Evolutionary conservation across 2,329 filamentous ascomycete genomes (phyloP).

Genomic region (Neoscytalidium dimidiatum): DNA sequence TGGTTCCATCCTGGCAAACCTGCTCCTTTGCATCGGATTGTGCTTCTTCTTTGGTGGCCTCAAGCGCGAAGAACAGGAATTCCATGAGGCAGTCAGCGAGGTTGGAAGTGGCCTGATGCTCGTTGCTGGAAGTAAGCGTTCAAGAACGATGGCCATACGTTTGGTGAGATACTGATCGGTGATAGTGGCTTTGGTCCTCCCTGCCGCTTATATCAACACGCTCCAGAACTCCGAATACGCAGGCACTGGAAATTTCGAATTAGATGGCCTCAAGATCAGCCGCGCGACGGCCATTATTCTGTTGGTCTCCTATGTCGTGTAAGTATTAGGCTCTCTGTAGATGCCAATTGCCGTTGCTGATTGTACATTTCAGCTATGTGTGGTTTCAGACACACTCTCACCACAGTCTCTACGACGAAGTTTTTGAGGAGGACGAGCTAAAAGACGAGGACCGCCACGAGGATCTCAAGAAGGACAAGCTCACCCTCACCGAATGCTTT

Average conservation of each 20-base stretch:
- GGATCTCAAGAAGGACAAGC: constrained; percentile 63
- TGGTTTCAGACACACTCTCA: constrained; percentile 77
- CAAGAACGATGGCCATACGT: background rate
- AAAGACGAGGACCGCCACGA: constrained; percentile 65
- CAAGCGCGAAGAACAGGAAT: constrained; percentile 66
- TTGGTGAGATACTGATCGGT: constrained; percentile 22
- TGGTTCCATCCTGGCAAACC: constrained; percentile 79
- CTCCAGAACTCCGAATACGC: constrained; percentile 28
- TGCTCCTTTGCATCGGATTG: constrained; percentile 75
- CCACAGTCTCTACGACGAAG: constrained; percentile 73
- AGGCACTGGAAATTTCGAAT: constrained; percentile 25
- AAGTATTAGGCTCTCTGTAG: background rate
- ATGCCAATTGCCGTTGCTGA: background rate
- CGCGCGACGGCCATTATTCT: constrained; percentile 71
- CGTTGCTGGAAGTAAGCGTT: constrained; percentile 65
- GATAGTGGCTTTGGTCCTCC: constrained; percentile 50
- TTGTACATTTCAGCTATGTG: constrained; percentile 45
- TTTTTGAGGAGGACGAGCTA: constrained; percentile 71
- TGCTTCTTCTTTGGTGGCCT: constrained; percentile 81
- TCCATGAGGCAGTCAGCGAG: constrained; percentile 76
- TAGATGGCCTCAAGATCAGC: constrained; percentile 65
- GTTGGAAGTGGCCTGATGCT: constrained; percentile 75
- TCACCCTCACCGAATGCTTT: constrained; percentile 73
- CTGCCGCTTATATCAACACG: constrained; percentile 56
- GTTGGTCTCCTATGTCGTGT: constrained; percentile 62